Percentiles rank a stretch among this genome's conserved stretches.
Conservation (phyloP, 2,329 filamentous ascomycete genomes). For the Ophiostoma triangulosporum region DNA sequence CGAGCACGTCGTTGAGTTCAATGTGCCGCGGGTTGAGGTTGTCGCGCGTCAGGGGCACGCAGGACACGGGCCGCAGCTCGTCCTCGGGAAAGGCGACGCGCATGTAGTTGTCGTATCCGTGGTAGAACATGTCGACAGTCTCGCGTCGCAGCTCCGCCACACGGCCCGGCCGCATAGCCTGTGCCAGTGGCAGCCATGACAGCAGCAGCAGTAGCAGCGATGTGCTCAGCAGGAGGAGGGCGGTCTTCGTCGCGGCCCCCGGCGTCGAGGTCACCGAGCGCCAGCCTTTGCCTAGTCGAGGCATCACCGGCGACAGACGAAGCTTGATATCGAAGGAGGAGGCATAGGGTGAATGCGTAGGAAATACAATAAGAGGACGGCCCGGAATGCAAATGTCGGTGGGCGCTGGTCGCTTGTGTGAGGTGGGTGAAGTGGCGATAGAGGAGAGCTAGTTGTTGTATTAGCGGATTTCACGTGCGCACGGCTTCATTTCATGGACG, state of each 20-base stretch:
- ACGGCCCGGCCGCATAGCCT: conserved; percentile 41
- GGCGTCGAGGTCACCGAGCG: conserved; percentile 2
- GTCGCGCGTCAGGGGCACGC: conserved; percentile 73
- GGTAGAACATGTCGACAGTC: conserved; percentile 78
- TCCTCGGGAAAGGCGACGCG: conserved; percentile 88
- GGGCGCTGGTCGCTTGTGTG: too few species aligned
- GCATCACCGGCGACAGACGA: conserved; percentile 25
- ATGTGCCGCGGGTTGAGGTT: conserved; percentile 64
- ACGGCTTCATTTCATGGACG: too few species aligned
- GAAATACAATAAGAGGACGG: too few species aligned
- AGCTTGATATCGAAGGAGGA: conserved; percentile 16
- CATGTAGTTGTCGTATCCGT: conserved; percentile 95
- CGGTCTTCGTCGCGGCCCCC: neutral
- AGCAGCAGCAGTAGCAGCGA: conserved; percentile 20
- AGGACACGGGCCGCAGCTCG: conserved; percentile 79
- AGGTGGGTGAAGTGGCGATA: too few species aligned
- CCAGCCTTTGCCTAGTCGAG: conserved; percentile 21
- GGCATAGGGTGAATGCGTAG: conserved; percentile 18
- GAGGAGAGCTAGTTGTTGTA: too few species aligned
- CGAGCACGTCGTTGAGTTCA: conserved; percentile 86
- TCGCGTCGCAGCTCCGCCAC: conserved; percentile 43
- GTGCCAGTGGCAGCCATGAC: conserved; percentile 26
- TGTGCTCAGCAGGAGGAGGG: neutral
- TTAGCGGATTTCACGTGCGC: too few species aligned
- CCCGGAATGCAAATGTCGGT: too few species aligned